Evolutionary conservation across 352 stramenopile species (phyloP).

Genomic region (Phytophthora syringae): DNA sequence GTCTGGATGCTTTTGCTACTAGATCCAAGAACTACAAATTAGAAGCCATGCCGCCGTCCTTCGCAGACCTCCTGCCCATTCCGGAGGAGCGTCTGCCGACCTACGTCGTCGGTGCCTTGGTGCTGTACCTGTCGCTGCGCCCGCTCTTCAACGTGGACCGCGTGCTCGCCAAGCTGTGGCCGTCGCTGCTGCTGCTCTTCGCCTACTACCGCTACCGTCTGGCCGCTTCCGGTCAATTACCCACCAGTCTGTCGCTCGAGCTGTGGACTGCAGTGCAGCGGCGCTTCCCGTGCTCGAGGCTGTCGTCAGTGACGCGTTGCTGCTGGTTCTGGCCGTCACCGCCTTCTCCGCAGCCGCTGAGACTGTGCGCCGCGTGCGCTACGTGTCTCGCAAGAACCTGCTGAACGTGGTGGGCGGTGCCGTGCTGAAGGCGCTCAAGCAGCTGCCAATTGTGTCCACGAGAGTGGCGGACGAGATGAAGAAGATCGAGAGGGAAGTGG

Average conservation of each 20-base stretch:
- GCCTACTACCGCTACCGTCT: constrained; percentile 60
- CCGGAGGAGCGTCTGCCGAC: constrained; percentile 37
- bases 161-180: constrained; percentile 60
- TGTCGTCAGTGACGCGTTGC: constrained; percentile 48
- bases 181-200: constrained; percentile 53
- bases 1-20: constrained; percentile 91
- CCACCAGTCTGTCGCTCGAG: constrained; percentile 44
- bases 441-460: constrained; percentile 60
- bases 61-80: constrained; percentile 30
- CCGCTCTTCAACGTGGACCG: constrained; percentile 76
- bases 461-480: constrained; percentile 71
- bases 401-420: constrained; percentile 74
- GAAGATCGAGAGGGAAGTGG: constrained; percentile 81
- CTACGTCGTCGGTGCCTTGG: constrained; percentile 42
- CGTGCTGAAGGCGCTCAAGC: constrained; percentile 56
- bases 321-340: constrained; percentile 32
- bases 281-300: constrained; percentile 41
- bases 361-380: constrained; percentile 60
- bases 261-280: constrained; percentile 35
- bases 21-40: too few relatives aligned
- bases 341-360: constrained; percentile 39
- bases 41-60: constrained; percentile 31
- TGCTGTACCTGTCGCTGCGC: constrained; percentile 71
- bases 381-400: constrained; percentile 76
- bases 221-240: constrained; percentile 13